phyloP scores from a whole-genome alignment of 805 yeast genomes.

The Saturnispora dispora region DNA sequence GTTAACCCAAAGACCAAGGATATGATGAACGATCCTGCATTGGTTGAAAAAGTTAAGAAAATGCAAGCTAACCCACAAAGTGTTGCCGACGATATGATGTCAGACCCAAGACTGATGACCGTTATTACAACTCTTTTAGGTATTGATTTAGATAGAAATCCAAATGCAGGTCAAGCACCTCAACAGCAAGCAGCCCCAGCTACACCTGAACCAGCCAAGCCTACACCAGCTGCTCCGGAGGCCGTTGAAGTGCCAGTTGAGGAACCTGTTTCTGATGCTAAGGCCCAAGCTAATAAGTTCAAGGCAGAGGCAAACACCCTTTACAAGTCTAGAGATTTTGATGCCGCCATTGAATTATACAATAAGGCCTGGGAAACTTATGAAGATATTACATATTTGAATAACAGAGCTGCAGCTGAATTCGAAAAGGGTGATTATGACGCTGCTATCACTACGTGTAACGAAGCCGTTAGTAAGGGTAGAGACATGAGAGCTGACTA shows the following conservation, averaged over 20 bases:
- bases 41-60: constrained; percentile 58
- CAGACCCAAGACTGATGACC: constrained; percentile 83
- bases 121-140: constrained; percentile 83
- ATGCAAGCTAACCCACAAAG: constrained; percentile 68
- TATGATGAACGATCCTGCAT: constrained; percentile 76
- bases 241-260: constrained; percentile 7
- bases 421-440: constrained; percentile 91
- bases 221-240: constrained; percentile 27
- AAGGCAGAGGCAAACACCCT: constrained; percentile 81
- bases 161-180: constrained; percentile 28
- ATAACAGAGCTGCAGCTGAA: constrained; percentile 97
- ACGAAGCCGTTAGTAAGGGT: constrained; percentile 79
- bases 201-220: constrained; percentile 16
- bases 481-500: constrained; percentile 87
- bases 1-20: constrained; percentile 82
- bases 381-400: constrained; percentile 85
- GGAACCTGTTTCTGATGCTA: constrained; percentile 28
- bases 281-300: constrained; percentile 51
- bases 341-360: constrained; percentile 83
- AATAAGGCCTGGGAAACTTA: constrained; percentile 74
- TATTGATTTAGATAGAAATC: constrained; percentile 40
- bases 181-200: constrained; percentile 6
- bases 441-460: constrained; percentile 71
- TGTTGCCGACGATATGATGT: constrained; percentile 56
- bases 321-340: constrained; percentile 82